These are phyloP conservation scores for Entomortierella chlamydospora DNA, from an alignment of 192 early-diverging fungal genomes.

Conservation along the genomic window DNA sequence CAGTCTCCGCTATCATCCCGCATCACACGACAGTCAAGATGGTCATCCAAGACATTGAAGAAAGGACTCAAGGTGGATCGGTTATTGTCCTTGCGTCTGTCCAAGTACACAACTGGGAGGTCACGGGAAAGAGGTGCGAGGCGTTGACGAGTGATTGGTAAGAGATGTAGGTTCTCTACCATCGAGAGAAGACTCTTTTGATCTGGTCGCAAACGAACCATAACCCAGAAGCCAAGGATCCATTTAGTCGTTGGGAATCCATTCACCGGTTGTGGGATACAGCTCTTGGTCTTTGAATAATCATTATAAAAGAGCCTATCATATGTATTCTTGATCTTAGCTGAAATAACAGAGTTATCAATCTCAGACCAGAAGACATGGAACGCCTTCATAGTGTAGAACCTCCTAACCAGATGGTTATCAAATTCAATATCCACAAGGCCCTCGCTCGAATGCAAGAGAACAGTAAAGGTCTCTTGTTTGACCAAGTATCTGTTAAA, in stretches of 20 bases:
- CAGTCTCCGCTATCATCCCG: background rate
- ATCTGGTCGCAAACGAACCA: background rate
- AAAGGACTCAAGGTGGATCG: too few species aligned
- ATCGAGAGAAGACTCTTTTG: too few species aligned
- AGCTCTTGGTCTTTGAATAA: background rate
- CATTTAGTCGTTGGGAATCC: constrained; percentile 20
- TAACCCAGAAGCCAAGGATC: constrained; percentile 19
- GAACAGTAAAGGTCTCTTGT: background rate
- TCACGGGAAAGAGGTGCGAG: too few species aligned
- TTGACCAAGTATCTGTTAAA: constrained; percentile 5
- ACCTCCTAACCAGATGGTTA: background rate
- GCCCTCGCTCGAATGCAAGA: constrained; percentile 7
- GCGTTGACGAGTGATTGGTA: too few species aligned
- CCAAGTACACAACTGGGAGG: background rate
- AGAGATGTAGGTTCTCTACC: too few species aligned
- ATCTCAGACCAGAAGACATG: constrained; percentile 3
- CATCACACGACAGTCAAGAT: background rate
- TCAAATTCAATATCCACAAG: constrained; percentile 4
- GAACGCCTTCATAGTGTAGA: background rate
- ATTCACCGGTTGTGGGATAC: background rate
- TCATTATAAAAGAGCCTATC: background rate
- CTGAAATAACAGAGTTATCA: background rate
- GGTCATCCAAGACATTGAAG: too few species aligned
- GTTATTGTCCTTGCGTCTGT: too few species aligned
- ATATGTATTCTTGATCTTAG: background rate